Percentiles rank a stretch among this genome's conserved stretches.
Conservation (phyloP, 1,284 basidiomycete species). For the Irpex sp. region DNA sequence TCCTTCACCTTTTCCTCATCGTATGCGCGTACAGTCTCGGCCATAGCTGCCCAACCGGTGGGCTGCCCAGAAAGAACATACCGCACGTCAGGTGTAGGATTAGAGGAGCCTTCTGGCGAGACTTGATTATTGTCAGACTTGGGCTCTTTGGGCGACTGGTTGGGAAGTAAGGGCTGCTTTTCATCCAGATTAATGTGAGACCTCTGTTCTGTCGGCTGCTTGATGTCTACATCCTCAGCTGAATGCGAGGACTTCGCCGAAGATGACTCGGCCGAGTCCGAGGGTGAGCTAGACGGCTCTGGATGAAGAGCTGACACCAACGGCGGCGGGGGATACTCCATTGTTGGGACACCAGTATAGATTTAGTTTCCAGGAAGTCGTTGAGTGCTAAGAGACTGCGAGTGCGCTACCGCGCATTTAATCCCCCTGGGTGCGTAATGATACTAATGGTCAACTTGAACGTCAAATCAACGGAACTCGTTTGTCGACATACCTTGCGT, state of each 20-base stretch:
- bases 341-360: background rate
- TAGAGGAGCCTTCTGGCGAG: background rate
- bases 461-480: too few relatives aligned
- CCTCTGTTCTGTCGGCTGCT: background rate
- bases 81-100: background rate
- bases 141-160: background rate
- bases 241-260: background rate
- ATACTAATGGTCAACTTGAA: too few relatives aligned
- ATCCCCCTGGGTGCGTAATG: too few relatives aligned
- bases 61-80: conserved; percentile 9
- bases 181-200: background rate
- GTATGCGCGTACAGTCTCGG: background rate
- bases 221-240: background rate
- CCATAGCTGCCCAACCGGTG: conserved; percentile 3
- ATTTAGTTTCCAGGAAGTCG: too few relatives aligned
- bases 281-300: background rate
- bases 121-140: background rate
- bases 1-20: conserved; percentile 3
- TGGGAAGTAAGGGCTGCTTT: background rate
- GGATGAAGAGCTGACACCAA: background rate
- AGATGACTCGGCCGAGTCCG: background rate
- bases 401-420: too few relatives aligned
- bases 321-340: background rate
- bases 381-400: too few relatives aligned
- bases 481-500: background rate